Percentiles rank a stretch among this genome's conserved stretches.
phyloP scores from a whole-genome alignment of 805 yeast species.

The Zygosaccharomyces pseudorouxii region DNA sequence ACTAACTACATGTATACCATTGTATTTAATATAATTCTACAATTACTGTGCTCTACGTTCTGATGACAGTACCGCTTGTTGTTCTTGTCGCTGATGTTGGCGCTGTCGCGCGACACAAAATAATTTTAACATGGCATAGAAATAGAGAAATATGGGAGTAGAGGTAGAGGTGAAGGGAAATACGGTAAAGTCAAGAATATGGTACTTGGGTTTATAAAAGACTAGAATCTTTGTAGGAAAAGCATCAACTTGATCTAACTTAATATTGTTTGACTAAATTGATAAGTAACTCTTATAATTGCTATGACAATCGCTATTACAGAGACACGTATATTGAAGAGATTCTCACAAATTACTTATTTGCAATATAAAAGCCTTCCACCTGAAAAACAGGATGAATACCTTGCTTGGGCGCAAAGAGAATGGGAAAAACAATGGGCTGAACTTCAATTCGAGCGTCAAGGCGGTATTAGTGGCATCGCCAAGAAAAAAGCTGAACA shows the following conservation, averaged over 20 bases:
- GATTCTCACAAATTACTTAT: constrained; percentile 11
- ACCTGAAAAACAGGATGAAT: constrained; percentile 10
- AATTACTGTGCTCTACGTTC: neutral
- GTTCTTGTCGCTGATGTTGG: neutral
- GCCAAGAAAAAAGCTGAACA: constrained; percentile 11
- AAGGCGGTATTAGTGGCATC: constrained; percentile 13
- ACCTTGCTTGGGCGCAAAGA: constrained; percentile 16
- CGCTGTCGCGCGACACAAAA: constrained; percentile 6
- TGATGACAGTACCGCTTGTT: neutral
- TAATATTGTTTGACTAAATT: neutral
- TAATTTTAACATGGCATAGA: neutral
- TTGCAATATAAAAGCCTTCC: constrained; percentile 11
- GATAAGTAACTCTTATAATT: neutral
- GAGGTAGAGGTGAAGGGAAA: neutral
- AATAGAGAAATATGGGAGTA: neutral
- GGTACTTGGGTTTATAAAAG: neutral
- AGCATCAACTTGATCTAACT: neutral
- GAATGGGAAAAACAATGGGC: constrained; percentile 15
- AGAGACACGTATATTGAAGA: neutral
- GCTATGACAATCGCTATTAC: neutral
- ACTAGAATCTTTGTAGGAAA: neutral
- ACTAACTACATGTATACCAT: constrained; percentile 16
- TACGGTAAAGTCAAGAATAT: neutral
- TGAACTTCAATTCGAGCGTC: constrained; percentile 11
- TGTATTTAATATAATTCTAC: constrained; percentile 3